Conservation (phyloP, 495 filamentous ascomycete genomes). For the Cairneyella variabilis region DNA sequence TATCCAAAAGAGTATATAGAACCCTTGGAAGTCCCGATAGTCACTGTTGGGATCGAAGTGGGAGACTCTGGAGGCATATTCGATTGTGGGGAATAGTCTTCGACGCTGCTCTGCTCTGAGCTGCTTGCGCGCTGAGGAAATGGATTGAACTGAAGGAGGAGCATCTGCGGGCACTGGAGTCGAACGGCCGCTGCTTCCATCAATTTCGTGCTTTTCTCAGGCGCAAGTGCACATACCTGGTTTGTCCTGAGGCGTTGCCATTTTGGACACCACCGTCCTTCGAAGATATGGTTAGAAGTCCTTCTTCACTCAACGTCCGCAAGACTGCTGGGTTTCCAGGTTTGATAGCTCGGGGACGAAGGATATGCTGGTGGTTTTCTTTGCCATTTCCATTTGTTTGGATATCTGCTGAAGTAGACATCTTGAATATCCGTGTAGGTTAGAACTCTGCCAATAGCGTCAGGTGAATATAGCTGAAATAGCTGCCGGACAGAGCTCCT, state of each 20-base stretch:
- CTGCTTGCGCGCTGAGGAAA: conserved; percentile 80
- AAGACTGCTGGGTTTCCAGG: conserved; percentile 32
- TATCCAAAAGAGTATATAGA: conserved; percentile 98
- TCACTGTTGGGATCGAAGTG: conserved; percentile 93
- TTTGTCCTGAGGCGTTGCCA: conserved; percentile 17
- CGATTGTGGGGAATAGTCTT: conserved; percentile 91
- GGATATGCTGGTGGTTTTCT: conserved; percentile 27
- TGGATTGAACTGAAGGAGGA: conserved; percentile 80
- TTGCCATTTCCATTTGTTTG: conserved; percentile 17
- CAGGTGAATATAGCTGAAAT: too few relatives aligned
- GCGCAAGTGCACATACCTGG: conserved; percentile 16
- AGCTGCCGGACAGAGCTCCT: too few relatives aligned
- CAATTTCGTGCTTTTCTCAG: neutral
- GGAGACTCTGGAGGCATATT: conserved; percentile 88
- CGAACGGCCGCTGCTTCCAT: conserved; percentile 64
- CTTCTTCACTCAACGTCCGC: conserved; percentile 30
- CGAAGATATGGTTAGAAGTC: conserved; percentile 11
- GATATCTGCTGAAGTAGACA: conserved; percentile 27
- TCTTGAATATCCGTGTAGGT: conserved; percentile 4
- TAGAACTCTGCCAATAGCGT: neutral
- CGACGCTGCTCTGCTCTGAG: conserved; percentile 75
- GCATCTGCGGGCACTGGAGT: conserved; percentile 89
- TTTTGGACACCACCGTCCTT: conserved; percentile 8
- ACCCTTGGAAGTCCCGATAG: conserved; percentile 91
- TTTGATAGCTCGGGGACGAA: conserved; percentile 37